Percentiles rank a stretch among this genome's conserved stretches.
Evolutionary conservation across 768 basidiomycete genomes (phyloP).

Genomic region (Aureoboletus auriporus): DNA sequence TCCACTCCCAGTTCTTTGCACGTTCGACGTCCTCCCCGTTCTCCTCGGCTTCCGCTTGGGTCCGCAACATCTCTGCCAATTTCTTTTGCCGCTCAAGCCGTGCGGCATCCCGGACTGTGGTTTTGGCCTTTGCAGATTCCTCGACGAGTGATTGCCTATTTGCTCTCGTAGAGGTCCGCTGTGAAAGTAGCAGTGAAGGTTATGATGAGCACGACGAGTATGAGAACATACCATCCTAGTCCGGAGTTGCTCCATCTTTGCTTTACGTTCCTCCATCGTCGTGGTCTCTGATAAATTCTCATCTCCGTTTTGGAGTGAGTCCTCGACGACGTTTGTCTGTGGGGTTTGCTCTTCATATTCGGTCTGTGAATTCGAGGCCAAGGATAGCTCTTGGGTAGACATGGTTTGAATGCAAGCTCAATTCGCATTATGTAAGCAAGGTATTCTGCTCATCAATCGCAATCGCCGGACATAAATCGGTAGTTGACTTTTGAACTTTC

Average conservation of each 20-base stretch:
- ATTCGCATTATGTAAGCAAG: slow-evolving; percentile 11
- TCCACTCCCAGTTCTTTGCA: slow-evolving; percentile 91
- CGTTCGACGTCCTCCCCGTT: slow-evolving; percentile 91
- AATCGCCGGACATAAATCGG: too few species aligned
- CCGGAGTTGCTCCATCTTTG: slow-evolving; percentile 72
- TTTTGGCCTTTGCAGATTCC: slow-evolving; percentile 75
- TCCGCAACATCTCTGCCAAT: slow-evolving; percentile 79
- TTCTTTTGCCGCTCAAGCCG: slow-evolving; percentile 87
- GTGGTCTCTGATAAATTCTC: slow-evolving; percentile 17
- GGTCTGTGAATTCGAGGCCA: background rate
- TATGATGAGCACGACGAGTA: background rate
- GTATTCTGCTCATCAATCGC: background rate
- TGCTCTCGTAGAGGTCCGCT: slow-evolving; percentile 75
- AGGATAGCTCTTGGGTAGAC: slow-evolving; percentile 8
- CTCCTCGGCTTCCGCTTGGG: slow-evolving; percentile 86
- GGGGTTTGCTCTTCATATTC: background rate
- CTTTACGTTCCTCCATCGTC: slow-evolving; percentile 70
- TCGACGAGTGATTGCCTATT: slow-evolving; percentile 86
- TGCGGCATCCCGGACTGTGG: slow-evolving; percentile 74
- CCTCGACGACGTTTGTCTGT: slow-evolving; percentile 19
- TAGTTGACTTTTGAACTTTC: too few species aligned
- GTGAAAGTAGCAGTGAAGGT: background rate
- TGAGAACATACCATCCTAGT: slow-evolving; percentile 63
- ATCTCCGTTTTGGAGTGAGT: slow-evolving; percentile 20
- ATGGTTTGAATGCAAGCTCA: slow-evolving; percentile 3